Evolutionary conservation across 371 early-diverging fungal genomes (phyloP).

Genomic region (Nematocida parisii): DNA sequence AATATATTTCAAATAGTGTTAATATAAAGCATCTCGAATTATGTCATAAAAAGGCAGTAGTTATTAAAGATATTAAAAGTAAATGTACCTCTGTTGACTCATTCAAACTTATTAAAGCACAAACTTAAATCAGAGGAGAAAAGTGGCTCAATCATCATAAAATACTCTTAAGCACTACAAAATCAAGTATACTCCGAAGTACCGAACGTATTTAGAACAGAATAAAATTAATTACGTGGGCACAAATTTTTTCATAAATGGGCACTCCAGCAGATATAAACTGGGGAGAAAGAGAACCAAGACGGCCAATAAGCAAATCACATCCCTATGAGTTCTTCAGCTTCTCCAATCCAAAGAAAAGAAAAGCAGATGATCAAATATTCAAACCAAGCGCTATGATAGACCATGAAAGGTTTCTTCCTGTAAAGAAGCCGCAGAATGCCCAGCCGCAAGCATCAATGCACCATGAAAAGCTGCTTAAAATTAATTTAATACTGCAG

Average conservation of each 20-base stretch:
- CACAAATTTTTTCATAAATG: constrained; percentile 17
- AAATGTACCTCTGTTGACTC: constrained; percentile 61
- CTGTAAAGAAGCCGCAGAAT: constrained; percentile 13
- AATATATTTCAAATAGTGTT: too few species aligned
- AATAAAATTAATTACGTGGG: not conserved
- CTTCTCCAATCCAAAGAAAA: constrained; percentile 8
- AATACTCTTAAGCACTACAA: not conserved
- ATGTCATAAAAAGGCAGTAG: not conserved
- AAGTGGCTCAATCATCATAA: not conserved
- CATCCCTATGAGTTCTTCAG: constrained; percentile 29
- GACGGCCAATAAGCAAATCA: constrained; percentile 28
- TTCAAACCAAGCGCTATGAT: not conserved
- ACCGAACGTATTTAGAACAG: not conserved
- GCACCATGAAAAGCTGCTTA: constrained; percentile 26
- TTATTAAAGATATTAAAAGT: not conserved
- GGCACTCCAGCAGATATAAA: constrained; percentile 32
- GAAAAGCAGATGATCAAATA: constrained; percentile 11
- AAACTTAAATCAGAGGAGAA: constrained; percentile 49
- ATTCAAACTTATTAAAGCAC: constrained; percentile 30
- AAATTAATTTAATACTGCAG: constrained; percentile 31
- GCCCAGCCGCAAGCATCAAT: not conserved
- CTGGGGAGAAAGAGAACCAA: constrained; percentile 42
- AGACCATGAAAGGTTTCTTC: not conserved
- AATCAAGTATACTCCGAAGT: not conserved
- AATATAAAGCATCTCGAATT: too few species aligned